These are phyloP conservation scores for Ophiostoma himal-ulmi DNA, from an alignment of 2,329 filamentous ascomycete species.

Conservation along the genomic window DNA sequence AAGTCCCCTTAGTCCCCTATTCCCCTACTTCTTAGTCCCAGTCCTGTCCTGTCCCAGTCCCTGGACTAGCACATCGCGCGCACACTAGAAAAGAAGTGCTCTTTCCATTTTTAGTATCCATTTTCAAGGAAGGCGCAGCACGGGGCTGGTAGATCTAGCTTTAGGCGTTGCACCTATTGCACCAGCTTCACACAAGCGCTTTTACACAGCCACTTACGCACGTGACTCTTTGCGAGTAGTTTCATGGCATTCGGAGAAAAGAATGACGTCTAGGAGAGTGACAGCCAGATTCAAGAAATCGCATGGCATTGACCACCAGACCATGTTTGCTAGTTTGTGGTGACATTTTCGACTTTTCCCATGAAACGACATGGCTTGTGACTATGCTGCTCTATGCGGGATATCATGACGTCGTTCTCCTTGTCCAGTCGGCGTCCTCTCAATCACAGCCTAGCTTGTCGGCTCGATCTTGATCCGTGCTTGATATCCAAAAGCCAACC, in stretches of 20 bases:
- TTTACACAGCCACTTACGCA: neutral
- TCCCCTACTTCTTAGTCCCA: too few relatives aligned
- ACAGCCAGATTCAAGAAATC: neutral
- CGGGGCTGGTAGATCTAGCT: neutral
- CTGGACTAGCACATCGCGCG: too few relatives aligned
- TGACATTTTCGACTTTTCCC: neutral
- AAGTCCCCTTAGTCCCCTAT: neutral
- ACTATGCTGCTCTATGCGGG: neutral
- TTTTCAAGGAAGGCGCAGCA: conserved; percentile 9
- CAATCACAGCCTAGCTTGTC: neutral
- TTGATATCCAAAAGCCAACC: too few relatives aligned
- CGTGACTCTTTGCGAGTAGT: neutral
- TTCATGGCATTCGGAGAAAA: neutral
- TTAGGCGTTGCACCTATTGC: neutral
- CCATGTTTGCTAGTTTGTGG: neutral
- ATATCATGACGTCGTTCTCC: neutral
- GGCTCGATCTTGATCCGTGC: neutral
- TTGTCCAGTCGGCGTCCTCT: neutral
- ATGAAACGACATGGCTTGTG: neutral
- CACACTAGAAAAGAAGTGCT: neutral
- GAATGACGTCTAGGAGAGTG: neutral
- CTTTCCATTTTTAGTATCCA: conserved; percentile 2
- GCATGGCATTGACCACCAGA: neutral
- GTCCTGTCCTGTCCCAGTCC: too few relatives aligned
- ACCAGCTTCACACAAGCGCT: neutral